These are phyloP conservation scores for Teunomyces gatunensis DNA, from an alignment of 805 yeast species.

Conservation along the genomic window DNA sequence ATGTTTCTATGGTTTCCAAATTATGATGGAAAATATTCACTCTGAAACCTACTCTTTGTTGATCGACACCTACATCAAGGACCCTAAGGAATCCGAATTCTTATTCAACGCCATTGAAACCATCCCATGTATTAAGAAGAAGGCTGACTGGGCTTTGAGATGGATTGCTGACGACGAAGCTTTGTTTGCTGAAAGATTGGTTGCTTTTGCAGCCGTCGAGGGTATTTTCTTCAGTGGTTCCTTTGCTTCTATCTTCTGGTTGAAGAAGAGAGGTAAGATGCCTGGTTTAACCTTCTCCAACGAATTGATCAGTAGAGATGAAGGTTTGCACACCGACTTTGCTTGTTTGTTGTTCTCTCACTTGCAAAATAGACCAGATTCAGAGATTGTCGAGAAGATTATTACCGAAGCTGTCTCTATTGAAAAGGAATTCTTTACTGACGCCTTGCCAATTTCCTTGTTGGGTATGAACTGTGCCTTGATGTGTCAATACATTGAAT, in stretches of 20 bases:
- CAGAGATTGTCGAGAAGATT: constrained; percentile 74
- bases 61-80: constrained; percentile 94
- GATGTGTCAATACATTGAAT: constrained; percentile 98
- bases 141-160: constrained; percentile 98
- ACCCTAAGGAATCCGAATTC: constrained; percentile 87
- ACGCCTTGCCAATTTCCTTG: constrained; percentile 89
- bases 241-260: constrained; percentile 97
- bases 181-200: constrained; percentile 90
- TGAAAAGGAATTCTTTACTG: constrained; percentile 92
- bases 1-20: constrained; percentile 98
- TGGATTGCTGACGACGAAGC: constrained; percentile 92
- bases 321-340: constrained; percentile 97
- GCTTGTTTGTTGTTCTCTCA: constrained; percentile 95
- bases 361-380: constrained; percentile 83
- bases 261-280: constrained; percentile 98
- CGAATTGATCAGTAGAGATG: constrained; percentile 97
- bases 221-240: constrained; percentile 99
- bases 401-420: constrained; percentile 93
- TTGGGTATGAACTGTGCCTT: constrained; percentile 92
- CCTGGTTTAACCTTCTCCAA: constrained; percentile 98
- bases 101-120: constrained; percentile 94
- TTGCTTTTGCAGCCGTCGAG: constrained; percentile 98
- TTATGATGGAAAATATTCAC: constrained; percentile 99
- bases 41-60: constrained; percentile 94
- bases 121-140: constrained; percentile 93